Evolutionary conservation across 2,329 filamentous ascomycete species (phyloP).

Genomic region (Cryphonectria carpinicola): DNA sequence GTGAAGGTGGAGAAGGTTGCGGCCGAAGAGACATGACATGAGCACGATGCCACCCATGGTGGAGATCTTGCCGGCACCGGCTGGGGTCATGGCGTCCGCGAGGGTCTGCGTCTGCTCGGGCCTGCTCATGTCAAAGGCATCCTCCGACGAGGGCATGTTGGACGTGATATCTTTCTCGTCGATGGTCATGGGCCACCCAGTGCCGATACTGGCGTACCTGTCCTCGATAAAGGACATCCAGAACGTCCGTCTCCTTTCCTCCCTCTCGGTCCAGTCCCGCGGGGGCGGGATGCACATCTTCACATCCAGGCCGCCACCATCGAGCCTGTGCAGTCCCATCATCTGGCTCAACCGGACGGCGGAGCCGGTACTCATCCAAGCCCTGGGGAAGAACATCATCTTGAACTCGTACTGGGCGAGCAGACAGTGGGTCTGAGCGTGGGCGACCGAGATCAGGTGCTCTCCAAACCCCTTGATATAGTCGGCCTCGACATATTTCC

Average conservation of each 20-base stretch:
- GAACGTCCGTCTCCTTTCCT: constrained; percentile 89
- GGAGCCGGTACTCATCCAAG: constrained; percentile 89
- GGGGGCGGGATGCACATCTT: constrained; percentile 88
- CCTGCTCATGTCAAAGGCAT: constrained; percentile 80
- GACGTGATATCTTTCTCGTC: constrained; percentile 92
- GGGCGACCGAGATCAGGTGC: constrained; percentile 80
- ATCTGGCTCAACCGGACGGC: constrained; percentile 83
- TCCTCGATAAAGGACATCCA: constrained; percentile 94
- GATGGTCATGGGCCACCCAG: constrained; percentile 94
- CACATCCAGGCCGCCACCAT: constrained; percentile 81
- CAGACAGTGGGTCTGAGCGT: constrained; percentile 83
- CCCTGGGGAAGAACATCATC: constrained; percentile 94
- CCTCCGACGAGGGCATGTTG: constrained; percentile 80
- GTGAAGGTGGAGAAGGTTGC: constrained; percentile 89
- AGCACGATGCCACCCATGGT: constrained; percentile 80
- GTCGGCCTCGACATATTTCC: constrained; percentile 88
- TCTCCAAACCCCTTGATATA: constrained; percentile 94
- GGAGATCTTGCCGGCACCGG: constrained; percentile 75
- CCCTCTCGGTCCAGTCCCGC: constrained; percentile 90
- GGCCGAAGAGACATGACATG: constrained; percentile 87
- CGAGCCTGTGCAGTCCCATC: constrained; percentile 88
- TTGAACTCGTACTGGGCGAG: constrained; percentile 90
- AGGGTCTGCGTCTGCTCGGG: constrained; percentile 74
- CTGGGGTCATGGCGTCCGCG: constrained; percentile 68
- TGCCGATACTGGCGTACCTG: constrained; percentile 92